phyloP scores from a whole-genome alignment of 306 rosid species.

The Arachis stenosperma region DNA sequence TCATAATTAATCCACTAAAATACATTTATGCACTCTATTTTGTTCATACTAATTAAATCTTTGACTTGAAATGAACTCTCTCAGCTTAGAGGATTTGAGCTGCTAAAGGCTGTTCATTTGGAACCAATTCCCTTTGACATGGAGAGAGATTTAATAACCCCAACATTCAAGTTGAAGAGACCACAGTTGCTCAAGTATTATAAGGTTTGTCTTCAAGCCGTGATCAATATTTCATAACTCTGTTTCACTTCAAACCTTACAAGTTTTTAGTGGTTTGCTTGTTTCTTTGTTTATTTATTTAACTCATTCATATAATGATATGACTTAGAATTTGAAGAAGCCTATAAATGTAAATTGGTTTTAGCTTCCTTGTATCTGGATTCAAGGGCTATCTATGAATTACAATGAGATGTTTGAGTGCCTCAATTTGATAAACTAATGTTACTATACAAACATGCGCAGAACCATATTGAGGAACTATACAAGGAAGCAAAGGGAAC shows the following conservation, averaged over 20 bases:
- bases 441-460: constrained; percentile 33
- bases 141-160: constrained; percentile 88
- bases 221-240: neutral
- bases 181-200: constrained; percentile 73
- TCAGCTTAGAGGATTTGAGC: constrained; percentile 95
- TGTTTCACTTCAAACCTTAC: neutral
- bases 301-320: neutral
- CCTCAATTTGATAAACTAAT: neutral
- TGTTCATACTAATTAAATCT: constrained; percentile 31
- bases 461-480: constrained; percentile 68
- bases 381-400: constrained; percentile 2
- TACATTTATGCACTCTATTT: neutral
- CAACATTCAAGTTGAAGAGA: constrained; percentile 92
- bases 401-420: constrained; percentile 16
- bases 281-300: neutral
- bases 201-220: constrained; percentile 53
- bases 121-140: constrained; percentile 86
- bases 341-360: constrained; percentile 1
- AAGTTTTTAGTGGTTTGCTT: neutral
- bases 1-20: too few species aligned
- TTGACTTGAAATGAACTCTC: constrained; percentile 28
- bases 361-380: constrained; percentile 10
- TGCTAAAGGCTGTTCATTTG: constrained; percentile 77
- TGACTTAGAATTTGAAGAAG: constrained; percentile 7
- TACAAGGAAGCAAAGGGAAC: constrained; percentile 71